These are phyloP conservation scores for Geranomyces variabilis DNA, from an alignment of 192 early-diverging fungal genomes.

Conservation along the genomic window DNA sequence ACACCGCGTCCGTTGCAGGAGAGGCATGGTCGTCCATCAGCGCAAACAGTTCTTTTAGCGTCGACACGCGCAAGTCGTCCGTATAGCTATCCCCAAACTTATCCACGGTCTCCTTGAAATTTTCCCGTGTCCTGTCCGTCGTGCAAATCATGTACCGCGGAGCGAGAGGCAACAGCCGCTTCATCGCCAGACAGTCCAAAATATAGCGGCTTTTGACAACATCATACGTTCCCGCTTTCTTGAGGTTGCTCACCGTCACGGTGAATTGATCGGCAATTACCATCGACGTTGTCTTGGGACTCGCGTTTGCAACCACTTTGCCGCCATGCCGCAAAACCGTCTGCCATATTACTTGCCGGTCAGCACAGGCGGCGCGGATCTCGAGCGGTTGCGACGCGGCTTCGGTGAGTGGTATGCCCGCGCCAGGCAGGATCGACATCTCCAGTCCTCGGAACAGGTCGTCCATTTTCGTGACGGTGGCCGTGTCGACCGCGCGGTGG, in stretches of 20 bases:
- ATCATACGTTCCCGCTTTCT: slow-evolving; percentile 51
- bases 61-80: slow-evolving; percentile 53
- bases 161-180: slow-evolving; percentile 55
- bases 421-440: slow-evolving; percentile 57
- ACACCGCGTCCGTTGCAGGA: too few species aligned
- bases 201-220: slow-evolving; percentile 71
- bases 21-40: slow-evolving; percentile 1
- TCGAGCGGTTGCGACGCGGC: neutral
- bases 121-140: slow-evolving; percentile 49
- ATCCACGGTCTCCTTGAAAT: slow-evolving; percentile 64
- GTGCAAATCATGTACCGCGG: slow-evolving; percentile 69
- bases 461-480: slow-evolving; percentile 43
- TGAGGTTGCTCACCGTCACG: slow-evolving; percentile 59
- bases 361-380: neutral
- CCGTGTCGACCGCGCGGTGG: slow-evolving; percentile 47
- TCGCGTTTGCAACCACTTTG: slow-evolving; percentile 60
- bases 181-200: slow-evolving; percentile 58
- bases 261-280: slow-evolving; percentile 43
- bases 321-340: slow-evolving; percentile 68
- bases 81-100: slow-evolving; percentile 70
- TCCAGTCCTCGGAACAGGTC: slow-evolving; percentile 65
- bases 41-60: slow-evolving; percentile 48
- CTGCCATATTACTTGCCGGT: slow-evolving; percentile 62
- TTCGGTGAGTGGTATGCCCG: slow-evolving; percentile 15
- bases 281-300: slow-evolving; percentile 38